Evolutionary conservation across 2,329 filamentous ascomycete species (phyloP), one percentile per base, ranked within the genome.

Genomic region (Penicillium freii): DNA sequence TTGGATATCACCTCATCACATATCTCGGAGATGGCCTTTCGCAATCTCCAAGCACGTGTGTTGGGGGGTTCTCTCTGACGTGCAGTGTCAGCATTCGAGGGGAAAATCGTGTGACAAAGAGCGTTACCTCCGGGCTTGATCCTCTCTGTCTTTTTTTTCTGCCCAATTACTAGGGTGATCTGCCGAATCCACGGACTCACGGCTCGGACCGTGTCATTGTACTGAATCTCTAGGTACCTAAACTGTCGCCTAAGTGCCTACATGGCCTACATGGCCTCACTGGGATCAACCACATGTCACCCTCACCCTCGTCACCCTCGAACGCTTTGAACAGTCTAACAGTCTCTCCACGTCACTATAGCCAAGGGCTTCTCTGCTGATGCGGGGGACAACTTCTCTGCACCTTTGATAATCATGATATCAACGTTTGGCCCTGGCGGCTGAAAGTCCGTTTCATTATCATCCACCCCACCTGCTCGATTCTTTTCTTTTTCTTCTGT

Each of bases 291-390:
- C 19, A 33, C 44, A 33, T 46, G 44, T 19, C 43, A 45, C 27
- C 4, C 27, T 31, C 43, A 7, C 17, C 6, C 27, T 31, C 27
- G 11, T 42, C 48, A 31, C 13, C 25, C 36, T 51, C n/a, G 36
- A 51, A 25, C 15, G 27, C 38, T 51, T 51, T 40, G 49, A 65
- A 70, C 65, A 64, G 62, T 61, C 63, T 60, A 65, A 71, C 64
- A 63, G 62, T 62, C 63, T 60, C 57, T 70, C 69, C 69, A 71
- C 70, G 70, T 73, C 70, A 73, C 65, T 34, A 34, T 34, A 15
- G 21, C 6, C 19, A 38, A 39, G 36, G 25, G 42, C 42, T 64
- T 58, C 57, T 64, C 53, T 61, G 59, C 56, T 60, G 63, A 62
- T 67, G 69, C 67, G 68, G 68, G 69, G 69, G 65, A 29, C 25